Percentiles rank a stretch among this genome's conserved stretches.
Evolutionary conservation across 345 rosid species (phyloP).

Genomic region (Lenwebbia sp.): DNA sequence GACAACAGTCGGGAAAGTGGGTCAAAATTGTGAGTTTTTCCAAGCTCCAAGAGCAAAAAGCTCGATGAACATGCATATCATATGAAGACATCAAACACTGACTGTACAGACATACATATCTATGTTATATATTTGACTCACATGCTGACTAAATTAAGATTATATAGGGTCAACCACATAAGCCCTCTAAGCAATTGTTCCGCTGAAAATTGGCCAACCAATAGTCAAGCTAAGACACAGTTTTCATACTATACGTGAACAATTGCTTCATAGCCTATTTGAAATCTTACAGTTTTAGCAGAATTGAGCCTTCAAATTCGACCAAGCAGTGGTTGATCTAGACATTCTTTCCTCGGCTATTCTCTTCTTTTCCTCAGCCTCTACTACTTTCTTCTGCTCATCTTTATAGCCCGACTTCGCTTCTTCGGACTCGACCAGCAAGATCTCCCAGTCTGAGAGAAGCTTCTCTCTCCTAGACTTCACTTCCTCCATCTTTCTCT

Average conservation of each 20-base stretch:
- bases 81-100: not conserved
- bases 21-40: not conserved
- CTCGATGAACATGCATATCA: not conserved
- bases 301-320: not conserved
- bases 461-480: not conserved
- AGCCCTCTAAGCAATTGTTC: no score
- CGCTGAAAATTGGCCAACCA: no score
- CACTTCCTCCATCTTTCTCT: not conserved
- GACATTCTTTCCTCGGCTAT: slow-evolving; percentile 7
- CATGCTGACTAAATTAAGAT: no score
- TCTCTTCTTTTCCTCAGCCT: slow-evolving; percentile 5
- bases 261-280: not conserved
- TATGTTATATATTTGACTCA: no score
- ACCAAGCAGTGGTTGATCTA: not conserved
- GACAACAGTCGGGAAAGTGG: not conserved
- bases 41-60: not conserved
- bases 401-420: not conserved
- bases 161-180: no score
- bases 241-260: no score
- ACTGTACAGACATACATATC: no score
- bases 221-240: no score
- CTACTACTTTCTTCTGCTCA: not conserved
- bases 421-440: not conserved
- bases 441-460: not conserved
- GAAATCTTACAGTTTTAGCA: not conserved